Percentiles rank a stretch among this genome's conserved stretches.
phyloP scores from a whole-genome alignment of 2,329 filamentous ascomycete genomes.

The Penicillium janthinellum region DNA sequence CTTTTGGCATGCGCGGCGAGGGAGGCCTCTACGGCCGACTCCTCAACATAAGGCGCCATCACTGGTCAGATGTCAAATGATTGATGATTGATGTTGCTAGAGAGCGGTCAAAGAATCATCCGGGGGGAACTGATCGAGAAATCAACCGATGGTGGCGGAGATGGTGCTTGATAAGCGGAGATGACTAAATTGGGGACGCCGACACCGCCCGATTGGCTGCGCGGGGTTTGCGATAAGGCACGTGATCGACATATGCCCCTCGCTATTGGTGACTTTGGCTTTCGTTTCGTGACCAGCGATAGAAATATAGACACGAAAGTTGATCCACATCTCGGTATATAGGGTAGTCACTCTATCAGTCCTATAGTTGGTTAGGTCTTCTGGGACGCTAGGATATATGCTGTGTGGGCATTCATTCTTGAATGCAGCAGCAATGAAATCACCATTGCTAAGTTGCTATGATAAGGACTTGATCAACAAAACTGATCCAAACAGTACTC shows the following conservation, averaged over 20 bases:
- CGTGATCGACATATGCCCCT: not conserved
- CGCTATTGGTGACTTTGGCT: not conserved
- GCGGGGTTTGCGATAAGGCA: not conserved
- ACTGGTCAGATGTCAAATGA: not conserved
- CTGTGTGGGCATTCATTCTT: too few species aligned
- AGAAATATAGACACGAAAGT: too few species aligned
- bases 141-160: conserved; percentile 25
- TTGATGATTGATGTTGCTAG: not conserved
- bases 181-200: conserved; percentile 32
- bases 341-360: too few species aligned
- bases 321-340: too few species aligned
- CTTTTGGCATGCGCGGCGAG: conserved; percentile 74
- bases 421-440: too few species aligned
- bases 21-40: conserved; percentile 66
- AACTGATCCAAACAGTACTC: too few species aligned
- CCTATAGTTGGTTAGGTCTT: too few species aligned
- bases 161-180: conserved; percentile 37
- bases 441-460: too few species aligned
- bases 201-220: conserved; percentile 25
- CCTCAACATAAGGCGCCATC: conserved; percentile 83
- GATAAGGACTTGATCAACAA: too few species aligned
- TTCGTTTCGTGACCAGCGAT: too few species aligned
- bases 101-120: not conserved
- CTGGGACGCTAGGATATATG: too few species aligned
- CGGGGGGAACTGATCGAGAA: not conserved